Percentiles rank a stretch among this genome's conserved stretches.
phyloP scores from a whole-genome alignment of 2,329 filamentous ascomycete species.

The Diplodia corticola region DNA sequence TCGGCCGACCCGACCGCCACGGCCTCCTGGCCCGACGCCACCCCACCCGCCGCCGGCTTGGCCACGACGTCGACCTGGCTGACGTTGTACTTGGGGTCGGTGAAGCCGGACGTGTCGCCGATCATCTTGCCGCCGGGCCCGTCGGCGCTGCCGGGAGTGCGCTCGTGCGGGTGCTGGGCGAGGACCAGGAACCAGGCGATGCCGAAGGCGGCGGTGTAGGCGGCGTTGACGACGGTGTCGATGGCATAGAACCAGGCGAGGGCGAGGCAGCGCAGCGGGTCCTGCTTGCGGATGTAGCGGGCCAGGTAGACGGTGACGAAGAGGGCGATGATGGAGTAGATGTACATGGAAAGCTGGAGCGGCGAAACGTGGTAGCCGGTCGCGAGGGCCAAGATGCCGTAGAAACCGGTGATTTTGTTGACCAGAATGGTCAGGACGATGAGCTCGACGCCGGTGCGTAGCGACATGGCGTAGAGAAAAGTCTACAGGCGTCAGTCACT shows the following conservation, averaged over 20 bases:
- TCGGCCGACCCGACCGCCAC: conserved; percentile 48
- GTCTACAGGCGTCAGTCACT: conserved; percentile 55
- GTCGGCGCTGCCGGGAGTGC: conserved; percentile 40
- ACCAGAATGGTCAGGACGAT: conserved; percentile 80
- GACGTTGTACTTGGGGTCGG: conserved; percentile 62
- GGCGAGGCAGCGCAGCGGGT: conserved; percentile 74
- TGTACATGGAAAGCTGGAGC: conserved; percentile 86
- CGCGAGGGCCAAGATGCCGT: conserved; percentile 83
- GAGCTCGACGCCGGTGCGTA: conserved; percentile 82
- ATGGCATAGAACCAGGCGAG: conserved; percentile 84
- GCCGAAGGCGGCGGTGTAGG: conserved; percentile 80
- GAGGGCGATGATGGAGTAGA: conserved; percentile 78
- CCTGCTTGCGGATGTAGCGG: conserved; percentile 76
- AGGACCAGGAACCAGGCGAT: conserved; percentile 83
- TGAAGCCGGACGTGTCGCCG: conserved; percentile 65
- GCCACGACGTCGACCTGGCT: conserved; percentile 57
- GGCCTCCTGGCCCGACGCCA: conserved; percentile 53
- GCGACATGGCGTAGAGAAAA: conserved; percentile 81
- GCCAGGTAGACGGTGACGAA: conserved; percentile 67
- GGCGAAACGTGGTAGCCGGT: conserved; percentile 82
- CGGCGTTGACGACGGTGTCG: conserved; percentile 78
- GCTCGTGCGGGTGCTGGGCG: conserved; percentile 55
- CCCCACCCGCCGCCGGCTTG: conserved; percentile 48
- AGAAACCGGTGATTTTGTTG: conserved; percentile 90
- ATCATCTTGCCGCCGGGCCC: conserved; percentile 57